Evolutionary conservation across 352 stramenopile genomes (phyloP), one percentile per base, ranked within the genome.

Genomic region (Phytopythium montanum): DNA sequence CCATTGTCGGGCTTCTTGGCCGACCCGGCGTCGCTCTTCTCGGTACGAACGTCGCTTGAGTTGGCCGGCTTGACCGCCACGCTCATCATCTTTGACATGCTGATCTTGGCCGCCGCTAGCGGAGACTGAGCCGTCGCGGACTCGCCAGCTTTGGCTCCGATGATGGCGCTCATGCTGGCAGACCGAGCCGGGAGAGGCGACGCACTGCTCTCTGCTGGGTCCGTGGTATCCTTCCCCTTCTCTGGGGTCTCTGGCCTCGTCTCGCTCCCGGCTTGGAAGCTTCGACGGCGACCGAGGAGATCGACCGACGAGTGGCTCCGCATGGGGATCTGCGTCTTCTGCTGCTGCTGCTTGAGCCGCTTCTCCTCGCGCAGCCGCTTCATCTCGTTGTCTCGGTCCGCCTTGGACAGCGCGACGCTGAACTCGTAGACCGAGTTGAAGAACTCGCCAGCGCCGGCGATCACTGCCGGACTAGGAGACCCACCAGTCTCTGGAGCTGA

Each of bases 371-470:
- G 77, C 38, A 92, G 68, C 1, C 82, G 68, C 60, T 86, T 86
- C 42, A 88, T 34, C 48, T 92, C 82, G 34, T 92, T 92, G 59
- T 90, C 82, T 3, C 82, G 82, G 34, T 90, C 82, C 0, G 79
- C 79, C 67, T 90, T 92, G 46, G 60, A 85, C 2, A 92, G 62
- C 14, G 79, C 77, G n/a, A 87, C 75, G n/a, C 75, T 90, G 48
- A 92, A 92, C 41, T 92, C 82, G 59, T 92, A 88, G 48, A 92
- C 79, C 1, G 67, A 81, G 36, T 56, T 76, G 59, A 92, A 90
- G 61, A 92, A 90, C 55, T 86, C 79, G 0, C 73, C 66, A 5
- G 81, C 80, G 3, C 76, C 69, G 9, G 72, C 48, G 46, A 81
- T 70, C 12, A 68, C 56, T 14, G 72, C 63, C 18, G 76, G 49